phyloP scores from a whole-genome alignment of 805 yeast genomes.

The Jamesozyma spencerorum region DNA sequence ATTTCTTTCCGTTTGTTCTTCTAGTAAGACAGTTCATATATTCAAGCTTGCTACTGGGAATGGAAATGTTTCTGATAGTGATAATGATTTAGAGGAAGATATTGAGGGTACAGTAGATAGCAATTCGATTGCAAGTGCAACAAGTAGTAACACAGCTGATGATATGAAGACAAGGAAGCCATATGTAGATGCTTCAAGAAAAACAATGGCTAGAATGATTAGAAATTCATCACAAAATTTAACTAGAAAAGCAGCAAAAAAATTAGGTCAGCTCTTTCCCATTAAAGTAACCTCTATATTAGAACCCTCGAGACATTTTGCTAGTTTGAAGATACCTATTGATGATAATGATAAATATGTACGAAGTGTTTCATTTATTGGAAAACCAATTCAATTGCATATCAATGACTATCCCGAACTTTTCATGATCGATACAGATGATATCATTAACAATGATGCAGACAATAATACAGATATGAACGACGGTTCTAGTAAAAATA shows the following conservation, averaged over 20 bases:
- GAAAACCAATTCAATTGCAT: constrained; percentile 28
- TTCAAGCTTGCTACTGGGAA: constrained; percentile 52
- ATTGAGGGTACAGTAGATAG: constrained; percentile 2
- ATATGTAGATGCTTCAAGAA: constrained; percentile 57
- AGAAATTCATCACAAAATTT: constrained; percentile 69
- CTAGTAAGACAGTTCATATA: constrained; percentile 88
- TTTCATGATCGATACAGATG: constrained; percentile 11
- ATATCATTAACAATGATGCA: no score
- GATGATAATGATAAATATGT: constrained; percentile 11
- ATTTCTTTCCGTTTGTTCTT: constrained; percentile 72
- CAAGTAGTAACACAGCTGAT: constrained; percentile 1
- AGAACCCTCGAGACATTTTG: constrained; percentile 88
- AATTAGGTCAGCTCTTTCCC: constrained; percentile 82
- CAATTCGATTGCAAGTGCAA: background rate
- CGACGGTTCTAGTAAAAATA: background rate
- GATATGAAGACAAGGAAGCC: constrained; percentile 33
- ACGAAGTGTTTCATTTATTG: constrained; percentile 26
- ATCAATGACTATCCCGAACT: constrained; percentile 25
- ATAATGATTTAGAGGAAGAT: constrained; percentile 7
- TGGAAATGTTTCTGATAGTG: constrained; percentile 19
- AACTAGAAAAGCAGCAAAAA: constrained; percentile 76
- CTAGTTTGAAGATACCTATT: constrained; percentile 68
- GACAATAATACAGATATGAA: background rate
- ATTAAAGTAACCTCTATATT: constrained; percentile 64
- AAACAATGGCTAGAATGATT: constrained; percentile 66